Conservation (phyloP, 1,139 yeast species). For the Hyphopichia pseudoburtonii region DNA sequence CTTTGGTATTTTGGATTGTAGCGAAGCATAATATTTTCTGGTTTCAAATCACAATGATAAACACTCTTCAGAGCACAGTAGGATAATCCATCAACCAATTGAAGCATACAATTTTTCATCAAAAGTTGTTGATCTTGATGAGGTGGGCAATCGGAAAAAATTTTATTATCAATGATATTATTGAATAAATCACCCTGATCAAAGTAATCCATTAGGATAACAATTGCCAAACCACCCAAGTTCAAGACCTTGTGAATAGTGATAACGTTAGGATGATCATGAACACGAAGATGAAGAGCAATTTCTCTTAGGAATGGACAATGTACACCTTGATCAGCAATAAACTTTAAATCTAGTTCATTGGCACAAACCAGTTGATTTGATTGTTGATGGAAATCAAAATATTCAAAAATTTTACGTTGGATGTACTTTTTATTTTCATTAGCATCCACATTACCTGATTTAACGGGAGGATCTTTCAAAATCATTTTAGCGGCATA, state of each 20-base stretch:
- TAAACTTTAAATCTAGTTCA: constrained; percentile 42
- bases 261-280: constrained; percentile 72
- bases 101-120: constrained; percentile 73
- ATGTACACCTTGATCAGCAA: constrained; percentile 40
- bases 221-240: constrained; percentile 53
- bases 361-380: constrained; percentile 8
- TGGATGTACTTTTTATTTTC: constrained; percentile 35
- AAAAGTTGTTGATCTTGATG: constrained; percentile 32
- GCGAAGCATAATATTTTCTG: constrained; percentile 75
- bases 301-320: constrained; percentile 65
- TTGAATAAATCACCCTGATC: constrained; percentile 82
- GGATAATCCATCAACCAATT: constrained; percentile 68
- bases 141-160: constrained; percentile 50
- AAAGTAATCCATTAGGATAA: constrained; percentile 79
- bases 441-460: constrained; percentile 18
- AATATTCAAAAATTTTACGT: constrained; percentile 28
- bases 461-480: constrained; percentile 34
- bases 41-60: constrained; percentile 89
- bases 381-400: constrained; percentile 16
- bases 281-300: constrained; percentile 70
- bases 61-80: constrained; percentile 68
- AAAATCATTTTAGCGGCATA: constrained; percentile 77
- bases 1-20: constrained; percentile 31
- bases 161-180: constrained; percentile 68
- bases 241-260: constrained; percentile 74